Conservation (phyloP, 768 basidiomycete genomes). For the Suillus bovinus region DNA sequence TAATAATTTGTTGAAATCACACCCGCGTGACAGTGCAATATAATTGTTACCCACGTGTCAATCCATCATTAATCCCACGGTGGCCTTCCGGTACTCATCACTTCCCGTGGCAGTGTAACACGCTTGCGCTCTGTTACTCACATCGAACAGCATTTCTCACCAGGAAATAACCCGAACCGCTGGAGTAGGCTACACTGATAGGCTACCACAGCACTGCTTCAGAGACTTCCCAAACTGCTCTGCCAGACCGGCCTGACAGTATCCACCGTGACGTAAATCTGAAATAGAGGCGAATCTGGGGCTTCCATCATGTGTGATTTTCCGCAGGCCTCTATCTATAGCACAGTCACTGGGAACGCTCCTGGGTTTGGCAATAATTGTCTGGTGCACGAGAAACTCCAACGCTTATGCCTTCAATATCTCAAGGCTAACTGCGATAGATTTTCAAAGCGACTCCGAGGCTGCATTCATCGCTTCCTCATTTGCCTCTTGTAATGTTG, state of each 20-base stretch:
- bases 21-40: not conserved
- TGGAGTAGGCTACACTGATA: too few species aligned
- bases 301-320: not conserved
- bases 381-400: too few species aligned
- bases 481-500: not conserved
- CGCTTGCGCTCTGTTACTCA: too few species aligned
- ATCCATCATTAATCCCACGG: not conserved
- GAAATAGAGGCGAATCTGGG: not conserved
- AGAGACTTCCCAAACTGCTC: too few species aligned
- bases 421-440: not conserved
- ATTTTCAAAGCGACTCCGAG: not conserved
- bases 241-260: too few species aligned
- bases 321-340: not conserved
- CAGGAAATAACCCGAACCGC: not conserved
- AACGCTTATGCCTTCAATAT: not conserved
- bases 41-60: not conserved
- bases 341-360: not conserved
- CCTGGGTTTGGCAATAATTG: not conserved
- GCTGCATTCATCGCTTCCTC: not conserved
- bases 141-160: not conserved
- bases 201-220: too few species aligned
- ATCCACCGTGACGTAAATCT: not conserved
- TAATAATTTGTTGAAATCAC: conserved; percentile 8
- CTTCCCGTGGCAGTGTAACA: too few species aligned
- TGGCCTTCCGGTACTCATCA: not conserved